These are phyloP conservation scores for Acanthamoeba triangularis DNA, from an alignment of 208 protist genomes.

Conservation along the genomic window DNA sequence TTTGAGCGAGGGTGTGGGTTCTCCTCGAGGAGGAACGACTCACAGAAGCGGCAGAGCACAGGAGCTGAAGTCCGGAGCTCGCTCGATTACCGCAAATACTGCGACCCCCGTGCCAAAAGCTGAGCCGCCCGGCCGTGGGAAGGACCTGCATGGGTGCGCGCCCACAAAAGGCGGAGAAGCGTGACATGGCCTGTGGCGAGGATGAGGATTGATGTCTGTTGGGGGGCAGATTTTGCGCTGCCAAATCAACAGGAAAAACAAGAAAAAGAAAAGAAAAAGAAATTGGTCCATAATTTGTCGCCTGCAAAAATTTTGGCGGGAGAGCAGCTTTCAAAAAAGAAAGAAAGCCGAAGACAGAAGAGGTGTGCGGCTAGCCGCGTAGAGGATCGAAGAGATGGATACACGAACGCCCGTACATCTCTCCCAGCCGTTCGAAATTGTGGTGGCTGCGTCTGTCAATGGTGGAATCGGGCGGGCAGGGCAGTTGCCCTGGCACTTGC, in stretches of 20 bases:
- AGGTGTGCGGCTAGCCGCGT: too few species aligned
- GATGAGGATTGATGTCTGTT: background rate
- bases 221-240: too few species aligned
- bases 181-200: background rate
- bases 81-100: too few species aligned
- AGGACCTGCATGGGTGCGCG: background rate
- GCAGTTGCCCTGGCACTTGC: constrained; percentile 85
- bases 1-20: background rate
- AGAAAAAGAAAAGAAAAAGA: background rate
- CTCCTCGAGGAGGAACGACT: background rate
- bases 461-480: constrained; percentile 85
- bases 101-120: too few species aligned
- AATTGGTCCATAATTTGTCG: too few species aligned
- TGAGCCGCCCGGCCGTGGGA: too few species aligned
- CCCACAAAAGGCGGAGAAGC: background rate
- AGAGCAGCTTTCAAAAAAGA: too few species aligned
- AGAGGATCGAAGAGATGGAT: background rate
- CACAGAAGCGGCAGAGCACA: background rate
- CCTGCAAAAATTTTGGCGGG: background rate
- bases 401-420: too few species aligned
- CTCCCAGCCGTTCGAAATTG: constrained; percentile 7
- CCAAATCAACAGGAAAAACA: too few species aligned
- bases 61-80: too few species aligned
- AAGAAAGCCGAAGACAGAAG: too few species aligned
- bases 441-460: constrained; percentile 52